Evolutionary conservation across 2,329 filamentous ascomycete genomes (phyloP).

Genomic region (Penicillium sp.): DNA sequence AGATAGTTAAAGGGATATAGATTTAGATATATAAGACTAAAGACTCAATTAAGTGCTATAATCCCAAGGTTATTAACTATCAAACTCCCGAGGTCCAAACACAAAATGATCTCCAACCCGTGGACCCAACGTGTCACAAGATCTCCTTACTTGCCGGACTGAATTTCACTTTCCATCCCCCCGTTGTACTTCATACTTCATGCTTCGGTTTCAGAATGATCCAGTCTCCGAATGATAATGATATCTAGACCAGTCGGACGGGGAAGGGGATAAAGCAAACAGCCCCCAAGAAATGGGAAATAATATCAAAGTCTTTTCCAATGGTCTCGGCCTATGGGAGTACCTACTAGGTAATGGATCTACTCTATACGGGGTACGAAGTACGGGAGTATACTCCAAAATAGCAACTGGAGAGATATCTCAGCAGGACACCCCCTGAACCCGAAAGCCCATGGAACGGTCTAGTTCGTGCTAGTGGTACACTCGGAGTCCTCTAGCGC

Average conservation of each 20-base stretch:
- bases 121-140: not conserved
- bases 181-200: not conserved
- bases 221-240: not conserved
- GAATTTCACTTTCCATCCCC: not conserved
- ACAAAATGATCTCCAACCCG: not conserved
- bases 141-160: not conserved
- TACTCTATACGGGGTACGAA: not conserved
- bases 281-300: no score
- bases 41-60: not conserved
- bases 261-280: not conserved
- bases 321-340: no score
- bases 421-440: not conserved
- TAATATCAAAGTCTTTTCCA: no score
- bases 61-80: not conserved
- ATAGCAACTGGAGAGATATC: not conserved
- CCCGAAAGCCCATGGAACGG: constrained; percentile 20
- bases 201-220: not conserved
- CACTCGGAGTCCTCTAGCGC: not conserved
- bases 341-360: not conserved
- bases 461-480: constrained; percentile 25
- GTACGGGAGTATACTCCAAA: no score
- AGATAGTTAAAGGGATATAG: no score
- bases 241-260: not conserved
- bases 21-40: not conserved
- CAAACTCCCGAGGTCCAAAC: not conserved